phyloP scores from a whole-genome alignment of 352 stramenopile species.

The Phytophthora syringae region DNA sequence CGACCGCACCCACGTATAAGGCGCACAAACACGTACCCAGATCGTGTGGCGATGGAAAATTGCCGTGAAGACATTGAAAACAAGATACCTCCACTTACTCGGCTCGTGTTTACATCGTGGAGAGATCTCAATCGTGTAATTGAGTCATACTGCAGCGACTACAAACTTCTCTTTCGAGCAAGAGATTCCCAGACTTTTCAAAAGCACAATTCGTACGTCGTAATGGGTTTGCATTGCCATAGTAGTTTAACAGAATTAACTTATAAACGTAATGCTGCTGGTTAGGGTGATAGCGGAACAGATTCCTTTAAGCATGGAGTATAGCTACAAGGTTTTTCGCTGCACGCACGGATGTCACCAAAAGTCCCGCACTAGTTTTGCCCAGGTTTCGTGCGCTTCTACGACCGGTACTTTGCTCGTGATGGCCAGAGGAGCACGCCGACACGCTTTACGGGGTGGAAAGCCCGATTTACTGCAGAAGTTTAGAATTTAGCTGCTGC shows the following conservation, averaged over 20 bases:
- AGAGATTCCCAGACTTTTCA: not conserved
- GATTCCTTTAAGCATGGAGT: conserved; percentile 3
- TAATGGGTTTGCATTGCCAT: not conserved
- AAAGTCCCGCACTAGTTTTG: not conserved
- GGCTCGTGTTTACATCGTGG: conserved; percentile 1
- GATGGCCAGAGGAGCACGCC: not conserved
- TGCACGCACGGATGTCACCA: not conserved
- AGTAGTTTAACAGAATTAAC: not conserved
- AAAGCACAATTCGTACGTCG: conserved; percentile 1
- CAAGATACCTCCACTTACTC: not conserved
- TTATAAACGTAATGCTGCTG: not conserved
- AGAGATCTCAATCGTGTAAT: not conserved
- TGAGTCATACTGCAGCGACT: not conserved
- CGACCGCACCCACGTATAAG: not conserved
- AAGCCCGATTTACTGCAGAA: not conserved
- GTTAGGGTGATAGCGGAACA: not conserved
- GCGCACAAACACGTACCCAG: not conserved
- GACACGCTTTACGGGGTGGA: not conserved
- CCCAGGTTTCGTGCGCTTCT: no score
- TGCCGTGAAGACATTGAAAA: not conserved
- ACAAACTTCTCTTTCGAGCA: conserved; percentile 1
- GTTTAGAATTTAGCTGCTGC: not conserved
- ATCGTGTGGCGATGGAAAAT: not conserved
- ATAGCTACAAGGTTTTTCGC: conserved; percentile 1
- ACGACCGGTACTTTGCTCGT: no score